These are phyloP conservation scores for Gracilaria gracilis DNA, from an alignment of 23 red algal species.

Conservation along the genomic window DNA sequence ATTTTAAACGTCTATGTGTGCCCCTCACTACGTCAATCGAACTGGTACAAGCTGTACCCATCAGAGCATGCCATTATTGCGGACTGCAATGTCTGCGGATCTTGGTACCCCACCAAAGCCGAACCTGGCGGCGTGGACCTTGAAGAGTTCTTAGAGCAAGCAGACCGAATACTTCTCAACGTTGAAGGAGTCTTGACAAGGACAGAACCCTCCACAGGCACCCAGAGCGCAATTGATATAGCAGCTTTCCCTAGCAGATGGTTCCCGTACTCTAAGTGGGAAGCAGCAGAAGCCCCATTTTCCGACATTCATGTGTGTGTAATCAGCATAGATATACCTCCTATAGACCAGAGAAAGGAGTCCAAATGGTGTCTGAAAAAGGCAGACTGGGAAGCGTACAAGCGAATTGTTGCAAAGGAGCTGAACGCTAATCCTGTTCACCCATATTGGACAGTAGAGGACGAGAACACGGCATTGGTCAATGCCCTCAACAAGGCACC, in stretches of 20 bases:
- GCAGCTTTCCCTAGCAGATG: neutral
- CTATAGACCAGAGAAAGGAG: neutral
- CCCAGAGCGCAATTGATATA: conserved; percentile 4
- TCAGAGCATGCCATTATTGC: no score
- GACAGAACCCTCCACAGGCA: neutral
- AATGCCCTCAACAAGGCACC: neutral
- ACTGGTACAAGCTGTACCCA: no score
- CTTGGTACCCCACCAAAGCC: no score
- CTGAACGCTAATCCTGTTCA: neutral
- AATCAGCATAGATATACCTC: neutral
- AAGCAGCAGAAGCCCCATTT: neutral
- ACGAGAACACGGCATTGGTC: neutral
- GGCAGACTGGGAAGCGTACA: neutral
- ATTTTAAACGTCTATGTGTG: no score
- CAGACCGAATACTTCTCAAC: neutral
- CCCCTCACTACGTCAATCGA: no score
- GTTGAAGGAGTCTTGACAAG: neutral
- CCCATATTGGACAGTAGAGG: neutral
- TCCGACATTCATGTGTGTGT: neutral
- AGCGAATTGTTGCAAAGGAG: neutral
- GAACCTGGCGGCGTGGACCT: no score
- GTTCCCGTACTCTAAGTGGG: neutral
- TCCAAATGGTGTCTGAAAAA: neutral
- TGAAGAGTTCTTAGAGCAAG: no score
- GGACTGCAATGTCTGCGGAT: no score